Percentiles rank a stretch among this genome's conserved stretches.
Conservation (phyloP, 352 stramenopile species). For the Phytophthora syringae region DNA sequence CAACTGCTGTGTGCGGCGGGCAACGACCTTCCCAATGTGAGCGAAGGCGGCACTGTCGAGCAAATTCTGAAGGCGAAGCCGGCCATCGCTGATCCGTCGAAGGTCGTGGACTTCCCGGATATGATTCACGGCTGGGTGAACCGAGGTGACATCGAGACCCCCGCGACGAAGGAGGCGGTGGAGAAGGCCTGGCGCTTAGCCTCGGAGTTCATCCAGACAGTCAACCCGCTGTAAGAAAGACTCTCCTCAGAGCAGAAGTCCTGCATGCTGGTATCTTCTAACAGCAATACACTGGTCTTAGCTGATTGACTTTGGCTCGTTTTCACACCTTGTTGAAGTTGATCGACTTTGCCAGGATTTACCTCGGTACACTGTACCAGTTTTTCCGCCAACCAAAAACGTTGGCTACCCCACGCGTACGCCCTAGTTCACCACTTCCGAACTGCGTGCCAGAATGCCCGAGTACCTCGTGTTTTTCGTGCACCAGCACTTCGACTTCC, state of each 20-base stretch:
- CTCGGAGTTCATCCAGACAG: constrained; percentile 52
- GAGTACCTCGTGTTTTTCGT: constrained; percentile 87
- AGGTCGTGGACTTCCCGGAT: constrained; percentile 46
- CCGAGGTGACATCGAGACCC: constrained; percentile 53
- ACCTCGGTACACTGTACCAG: constrained; percentile 18
- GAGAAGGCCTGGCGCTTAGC: constrained; percentile 57
- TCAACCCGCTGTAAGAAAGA: constrained; percentile 25
- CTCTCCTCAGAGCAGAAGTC: background rate
- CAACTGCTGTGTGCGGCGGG: constrained; percentile 42
- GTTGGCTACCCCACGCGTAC: no score
- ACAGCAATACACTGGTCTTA: no score
- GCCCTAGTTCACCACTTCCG: no score
- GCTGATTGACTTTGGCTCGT: no score
- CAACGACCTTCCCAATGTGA: constrained; percentile 42
- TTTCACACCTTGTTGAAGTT: constrained; percentile 26
- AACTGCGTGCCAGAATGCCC: constrained; percentile 43
- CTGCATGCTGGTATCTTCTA: no score
- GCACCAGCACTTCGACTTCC: constrained; percentile 85
- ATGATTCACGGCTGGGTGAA: constrained; percentile 65
- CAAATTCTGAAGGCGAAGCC: constrained; percentile 34
- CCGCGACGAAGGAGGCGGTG: constrained; percentile 38
- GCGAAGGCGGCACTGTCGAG: constrained; percentile 33
- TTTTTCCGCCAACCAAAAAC: constrained; percentile 20
- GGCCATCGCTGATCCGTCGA: constrained; percentile 19
- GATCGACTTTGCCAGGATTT: constrained; percentile 9